phyloP scores from a whole-genome alignment of 2,329 filamentous ascomycete species.

The Thermomyces lanuginosus region DNA sequence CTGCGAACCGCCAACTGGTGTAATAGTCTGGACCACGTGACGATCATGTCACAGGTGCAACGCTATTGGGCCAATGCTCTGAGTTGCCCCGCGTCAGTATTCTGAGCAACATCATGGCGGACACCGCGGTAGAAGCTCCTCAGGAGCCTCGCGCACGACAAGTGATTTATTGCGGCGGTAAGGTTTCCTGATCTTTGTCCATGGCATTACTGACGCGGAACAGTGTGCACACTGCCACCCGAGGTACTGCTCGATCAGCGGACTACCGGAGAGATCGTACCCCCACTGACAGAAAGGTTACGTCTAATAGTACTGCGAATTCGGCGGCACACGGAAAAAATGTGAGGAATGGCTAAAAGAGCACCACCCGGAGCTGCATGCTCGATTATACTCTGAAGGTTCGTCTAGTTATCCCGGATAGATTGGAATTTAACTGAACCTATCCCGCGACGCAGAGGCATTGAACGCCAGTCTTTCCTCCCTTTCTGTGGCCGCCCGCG shows the following conservation, averaged over 20 bases:
- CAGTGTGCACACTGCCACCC: constrained; percentile 50
- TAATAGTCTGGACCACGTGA: too few species aligned
- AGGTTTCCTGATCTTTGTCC: constrained; percentile 10
- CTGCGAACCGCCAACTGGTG: too few species aligned
- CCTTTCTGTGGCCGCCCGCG: constrained; percentile 78
- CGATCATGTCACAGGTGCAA: too few species aligned
- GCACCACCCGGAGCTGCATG: constrained; percentile 56
- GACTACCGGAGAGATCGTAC: neutral
- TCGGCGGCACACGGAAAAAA: constrained; percentile 89
- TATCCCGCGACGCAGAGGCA: constrained; percentile 40
- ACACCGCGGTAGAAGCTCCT: constrained; percentile 18
- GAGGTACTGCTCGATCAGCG: constrained; percentile 36
- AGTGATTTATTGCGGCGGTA: constrained; percentile 47
- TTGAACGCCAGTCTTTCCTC: constrained; percentile 70
- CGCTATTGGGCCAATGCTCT: too few species aligned
- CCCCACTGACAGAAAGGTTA: neutral
- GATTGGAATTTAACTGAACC: neutral
- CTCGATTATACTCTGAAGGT: constrained; percentile 75
- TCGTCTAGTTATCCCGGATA: constrained; percentile 9
- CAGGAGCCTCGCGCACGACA: constrained; percentile 35
- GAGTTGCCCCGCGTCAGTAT: too few species aligned
- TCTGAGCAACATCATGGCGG: constrained; percentile 20
- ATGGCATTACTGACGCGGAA: too few species aligned
- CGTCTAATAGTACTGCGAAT: constrained; percentile 76
- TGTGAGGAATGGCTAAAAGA: constrained; percentile 90